These are phyloP conservation scores for Cladophialophora yegresii DNA, from an alignment of 2,329 filamentous ascomycete species.

Conservation along the genomic window DNA sequence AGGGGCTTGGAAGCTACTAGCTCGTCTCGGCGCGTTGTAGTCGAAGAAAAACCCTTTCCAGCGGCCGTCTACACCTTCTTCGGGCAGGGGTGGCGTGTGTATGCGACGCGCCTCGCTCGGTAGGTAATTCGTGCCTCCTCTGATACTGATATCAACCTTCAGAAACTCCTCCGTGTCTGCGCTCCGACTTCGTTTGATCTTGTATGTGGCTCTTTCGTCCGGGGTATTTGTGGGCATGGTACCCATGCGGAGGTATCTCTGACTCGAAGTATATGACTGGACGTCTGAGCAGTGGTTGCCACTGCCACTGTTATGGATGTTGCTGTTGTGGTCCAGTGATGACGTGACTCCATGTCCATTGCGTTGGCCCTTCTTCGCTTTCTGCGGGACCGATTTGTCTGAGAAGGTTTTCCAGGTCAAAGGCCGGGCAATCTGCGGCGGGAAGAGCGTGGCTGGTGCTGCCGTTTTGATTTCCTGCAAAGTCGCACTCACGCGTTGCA, in stretches of 20 bases:
- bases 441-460: constrained; percentile 3
- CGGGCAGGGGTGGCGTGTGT: constrained; percentile 36
- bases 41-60: constrained; percentile 37
- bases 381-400: constrained; percentile 14
- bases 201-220: constrained; percentile 35
- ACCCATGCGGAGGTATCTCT: constrained; percentile 29
- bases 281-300: constrained; percentile 14
- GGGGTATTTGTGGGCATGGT: constrained; percentile 34
- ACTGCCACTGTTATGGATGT: constrained; percentile 8
- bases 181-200: constrained; percentile 35
- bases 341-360: constrained; percentile 18
- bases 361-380: constrained; percentile 5
- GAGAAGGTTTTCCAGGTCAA: constrained; percentile 18
- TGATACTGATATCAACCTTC: constrained; percentile 37
- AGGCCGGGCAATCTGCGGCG: constrained; percentile 16
- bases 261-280: constrained; percentile 33
- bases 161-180: constrained; percentile 37
- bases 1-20: background rate
- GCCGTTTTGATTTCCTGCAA: constrained; percentile 27
- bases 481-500: constrained; percentile 27
- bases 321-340: background rate
- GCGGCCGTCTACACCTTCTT: constrained; percentile 27
- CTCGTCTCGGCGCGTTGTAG: constrained; percentile 31
- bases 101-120: constrained; percentile 37
- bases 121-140: constrained; percentile 37